These are phyloP conservation scores for Penicillium sp. DNA, from an alignment of 2,329 filamentous ascomycete genomes.

Conservation along the genomic window DNA sequence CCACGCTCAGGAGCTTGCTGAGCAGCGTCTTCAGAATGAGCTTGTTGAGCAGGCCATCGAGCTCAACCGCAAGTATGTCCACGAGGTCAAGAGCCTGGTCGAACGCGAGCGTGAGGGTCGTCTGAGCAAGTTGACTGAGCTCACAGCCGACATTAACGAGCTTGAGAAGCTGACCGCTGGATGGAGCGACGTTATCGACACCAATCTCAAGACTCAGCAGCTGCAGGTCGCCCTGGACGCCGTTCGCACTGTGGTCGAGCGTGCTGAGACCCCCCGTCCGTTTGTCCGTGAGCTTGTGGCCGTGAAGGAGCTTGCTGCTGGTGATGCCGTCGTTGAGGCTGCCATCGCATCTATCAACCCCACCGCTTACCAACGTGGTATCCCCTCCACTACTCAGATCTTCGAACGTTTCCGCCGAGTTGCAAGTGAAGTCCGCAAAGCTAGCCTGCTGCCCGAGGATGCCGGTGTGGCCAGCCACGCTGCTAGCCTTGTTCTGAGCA, in stretches of 20 bases:
- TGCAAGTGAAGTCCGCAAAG: constrained; percentile 88
- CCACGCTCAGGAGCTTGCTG: constrained; percentile 74
- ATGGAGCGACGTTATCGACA: constrained; percentile 88
- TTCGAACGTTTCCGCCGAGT: constrained; percentile 96
- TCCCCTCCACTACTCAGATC: constrained; percentile 78
- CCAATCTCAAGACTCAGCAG: constrained; percentile 90
- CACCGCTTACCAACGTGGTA: constrained; percentile 84
- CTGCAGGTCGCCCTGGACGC: constrained; percentile 94
- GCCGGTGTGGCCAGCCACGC: constrained; percentile 94
- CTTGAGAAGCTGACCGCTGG: constrained; percentile 83
- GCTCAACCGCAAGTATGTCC: constrained; percentile 80
- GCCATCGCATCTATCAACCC: constrained; percentile 98
- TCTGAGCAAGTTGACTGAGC: constrained; percentile 78
- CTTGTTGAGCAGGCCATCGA: constrained; percentile 87
- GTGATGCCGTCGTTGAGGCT: constrained; percentile 83
- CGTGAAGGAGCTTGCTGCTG: constrained; percentile 83
- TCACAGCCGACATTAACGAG: constrained; percentile 74
- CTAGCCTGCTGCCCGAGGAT: constrained; percentile 84
- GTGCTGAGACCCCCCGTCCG: constrained; percentile 70
- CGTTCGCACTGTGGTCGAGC: constrained; percentile 78
- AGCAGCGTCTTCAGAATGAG: constrained; percentile 79
- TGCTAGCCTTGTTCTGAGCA: constrained; percentile 83
- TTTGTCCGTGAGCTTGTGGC: constrained; percentile 93
- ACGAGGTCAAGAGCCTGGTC: constrained; percentile 75
- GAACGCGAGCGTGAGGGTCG: constrained; percentile 86